Evolutionary conservation across 2,329 filamentous ascomycete genomes (phyloP).

Genomic region (Alternaria brassicae): DNA sequence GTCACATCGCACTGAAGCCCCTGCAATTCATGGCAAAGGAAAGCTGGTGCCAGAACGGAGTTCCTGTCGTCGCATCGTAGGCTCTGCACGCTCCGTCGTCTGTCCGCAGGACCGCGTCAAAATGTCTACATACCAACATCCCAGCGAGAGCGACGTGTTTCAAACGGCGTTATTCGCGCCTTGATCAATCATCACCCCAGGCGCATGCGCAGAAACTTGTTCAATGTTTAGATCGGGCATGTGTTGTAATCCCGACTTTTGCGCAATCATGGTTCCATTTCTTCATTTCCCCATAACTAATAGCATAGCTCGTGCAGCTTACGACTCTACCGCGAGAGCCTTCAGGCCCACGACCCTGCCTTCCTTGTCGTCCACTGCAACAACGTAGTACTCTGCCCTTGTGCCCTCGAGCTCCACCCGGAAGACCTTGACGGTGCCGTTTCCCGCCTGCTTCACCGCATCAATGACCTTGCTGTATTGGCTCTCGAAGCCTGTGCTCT

Average conservation of each 20-base stretch:
- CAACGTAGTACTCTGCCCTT: constrained; percentile 79
- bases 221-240: constrained; percentile 3
- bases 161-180: constrained; percentile 14
- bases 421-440: constrained; percentile 78
- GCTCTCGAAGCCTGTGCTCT: constrained; percentile 74
- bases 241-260: neutral
- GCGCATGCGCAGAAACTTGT: neutral
- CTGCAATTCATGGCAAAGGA: no score
- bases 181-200: neutral
- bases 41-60: neutral
- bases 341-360: constrained; percentile 77
- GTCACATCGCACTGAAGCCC: neutral
- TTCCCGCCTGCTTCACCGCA: constrained; percentile 70
- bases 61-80: constrained; percentile 1
- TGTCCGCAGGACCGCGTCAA: constrained; percentile 6
- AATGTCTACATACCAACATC: constrained; percentile 6
- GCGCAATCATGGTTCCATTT: constrained; percentile 1
- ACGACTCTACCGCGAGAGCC: constrained; percentile 75
- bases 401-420: constrained; percentile 68
- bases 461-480: constrained; percentile 74
- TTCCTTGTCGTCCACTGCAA: constrained; percentile 67
- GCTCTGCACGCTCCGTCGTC: constrained; percentile 3
- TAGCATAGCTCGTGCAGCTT: neutral
- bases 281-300: neutral
- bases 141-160: constrained; percentile 6